Evolutionary conservation across 2,329 filamentous ascomycete genomes (phyloP).

Genomic region (Aureobasidium sp.): DNA sequence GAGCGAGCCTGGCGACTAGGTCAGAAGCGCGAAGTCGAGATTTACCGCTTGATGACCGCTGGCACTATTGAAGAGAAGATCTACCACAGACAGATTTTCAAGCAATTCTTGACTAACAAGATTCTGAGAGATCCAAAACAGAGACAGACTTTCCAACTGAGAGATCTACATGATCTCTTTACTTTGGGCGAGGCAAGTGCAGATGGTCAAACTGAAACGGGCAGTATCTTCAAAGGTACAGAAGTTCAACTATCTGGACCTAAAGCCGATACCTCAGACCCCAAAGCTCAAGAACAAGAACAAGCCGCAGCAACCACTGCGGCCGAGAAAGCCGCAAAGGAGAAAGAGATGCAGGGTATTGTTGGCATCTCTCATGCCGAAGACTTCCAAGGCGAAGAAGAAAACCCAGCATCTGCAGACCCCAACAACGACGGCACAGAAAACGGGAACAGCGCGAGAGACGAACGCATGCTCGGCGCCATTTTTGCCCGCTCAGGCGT

Average conservation of each 20-base stretch:
- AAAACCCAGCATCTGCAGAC: conserved; percentile 16
- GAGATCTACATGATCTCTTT: conserved; percentile 88
- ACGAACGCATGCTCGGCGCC: conserved; percentile 71
- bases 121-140: conserved; percentile 92
- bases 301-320: neutral
- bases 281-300: neutral
- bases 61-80: conserved; percentile 99
- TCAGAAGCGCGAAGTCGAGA: conserved; percentile 89
- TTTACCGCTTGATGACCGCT: conserved; percentile 95
- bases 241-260: conserved; percentile 56
- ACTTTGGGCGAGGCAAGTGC: conserved; percentile 63
- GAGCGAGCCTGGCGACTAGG: conserved; percentile 94
- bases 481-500: conserved; percentile 83
- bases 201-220: conserved; percentile 67
- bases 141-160: conserved; percentile 80
- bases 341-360: conserved; percentile 25
- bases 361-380: conserved; percentile 39
- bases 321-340: neutral
- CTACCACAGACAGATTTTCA: conserved; percentile 97
- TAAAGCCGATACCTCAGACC: conserved; percentile 21
- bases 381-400: conserved; percentile 31
- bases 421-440: conserved; percentile 12
- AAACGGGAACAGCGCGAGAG: conserved; percentile 17
- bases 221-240: conserved; percentile 78
- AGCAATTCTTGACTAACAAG: conserved; percentile 95